A percentile compares a stretch with the other conserved stretches of the same genome.
phyloP scores from a whole-genome alignment of 306 rosid species.

The Oemleria cerasiformis region DNA sequence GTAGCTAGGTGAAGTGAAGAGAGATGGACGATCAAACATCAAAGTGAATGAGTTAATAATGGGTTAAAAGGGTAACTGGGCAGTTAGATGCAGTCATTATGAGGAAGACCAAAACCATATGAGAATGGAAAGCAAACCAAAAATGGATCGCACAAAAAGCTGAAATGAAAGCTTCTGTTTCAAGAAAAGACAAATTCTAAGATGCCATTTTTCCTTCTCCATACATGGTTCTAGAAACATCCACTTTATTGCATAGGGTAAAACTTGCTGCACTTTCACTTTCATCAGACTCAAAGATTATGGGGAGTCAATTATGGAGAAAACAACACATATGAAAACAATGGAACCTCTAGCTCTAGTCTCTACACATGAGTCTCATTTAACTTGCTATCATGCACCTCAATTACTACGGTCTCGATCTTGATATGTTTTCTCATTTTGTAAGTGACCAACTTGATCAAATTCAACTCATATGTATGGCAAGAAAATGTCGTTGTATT shows the following conservation, averaged over 20 bases:
- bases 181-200: conserved; percentile 71
- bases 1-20: neutral
- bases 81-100: conserved; percentile 30
- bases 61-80: conserved; percentile 31
- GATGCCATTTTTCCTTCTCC: conserved; percentile 71
- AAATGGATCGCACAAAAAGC: conserved; percentile 54
- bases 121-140: conserved; percentile 38
- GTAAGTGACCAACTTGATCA: too few relatives aligned
- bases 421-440: too few relatives aligned
- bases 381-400: too few relatives aligned
- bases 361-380: too few relatives aligned
- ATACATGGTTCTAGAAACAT: conserved; percentile 43
- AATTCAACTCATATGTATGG: too few relatives aligned
- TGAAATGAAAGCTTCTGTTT: conserved; percentile 40
- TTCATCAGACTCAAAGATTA: conserved; percentile 18
- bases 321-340: conserved; percentile 58
- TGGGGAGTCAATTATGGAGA: conserved; percentile 57
- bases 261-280: conserved; percentile 62
- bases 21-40: neutral
- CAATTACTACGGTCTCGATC: too few relatives aligned
- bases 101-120: conserved; percentile 29
- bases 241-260: conserved; percentile 27
- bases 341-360: conserved; percentile 39
- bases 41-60: conserved; percentile 23
- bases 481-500: too few relatives aligned